Evolutionary conservation across 2,329 filamentous ascomycete species (phyloP), one percentile per base, ranked within the genome.

Genomic region (Trichoderma sp.): DNA sequence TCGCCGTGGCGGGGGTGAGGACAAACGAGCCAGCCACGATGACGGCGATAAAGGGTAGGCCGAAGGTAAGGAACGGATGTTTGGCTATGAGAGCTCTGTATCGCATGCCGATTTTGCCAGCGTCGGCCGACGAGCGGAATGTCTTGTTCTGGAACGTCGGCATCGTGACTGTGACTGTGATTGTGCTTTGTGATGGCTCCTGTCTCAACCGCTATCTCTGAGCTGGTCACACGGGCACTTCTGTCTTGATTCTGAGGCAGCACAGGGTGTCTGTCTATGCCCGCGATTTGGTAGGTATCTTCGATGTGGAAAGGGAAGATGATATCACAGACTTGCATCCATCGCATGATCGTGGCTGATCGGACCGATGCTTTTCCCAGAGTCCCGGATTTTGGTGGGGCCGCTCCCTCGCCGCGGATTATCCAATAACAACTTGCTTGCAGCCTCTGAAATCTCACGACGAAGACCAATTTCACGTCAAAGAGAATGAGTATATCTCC

Each of bases 1-100:
- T 84, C 15, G 96, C 95, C 25, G 96, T 94, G 5, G 94, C 95
- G 1, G 94, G 95, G 0, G 95, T 98, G 58, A 99, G 86, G 74
- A 97, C 91, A 79, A 99, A 99, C 3, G 92, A 97, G 0, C 93
- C 94, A 2, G 90, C 92, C 29, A 99, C 88, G 76, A 99, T 97
- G 68, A 97, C 90, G 67, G 87, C 82, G 72, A 99, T 87, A 79
- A 99, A 99, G 0, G 95, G 96, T 4, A 99, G 85, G 2, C 96
- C 96, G 77, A 99, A 99, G 70, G 97, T 87, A 32, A 93, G 82
- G 78, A 99, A 99, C 1, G 95, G 96, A 74, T 92, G 93, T 75
- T 86, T 90, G 68, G 87, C 84, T 72, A 99, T 87, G 69, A 87
- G 79, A 35, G 86, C 82, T 68, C 95, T 92, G 82, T 99, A 99